Evolutionary conservation across 208 protist species (phyloP).

Genomic region (Leishmania lainsoni): DNA sequence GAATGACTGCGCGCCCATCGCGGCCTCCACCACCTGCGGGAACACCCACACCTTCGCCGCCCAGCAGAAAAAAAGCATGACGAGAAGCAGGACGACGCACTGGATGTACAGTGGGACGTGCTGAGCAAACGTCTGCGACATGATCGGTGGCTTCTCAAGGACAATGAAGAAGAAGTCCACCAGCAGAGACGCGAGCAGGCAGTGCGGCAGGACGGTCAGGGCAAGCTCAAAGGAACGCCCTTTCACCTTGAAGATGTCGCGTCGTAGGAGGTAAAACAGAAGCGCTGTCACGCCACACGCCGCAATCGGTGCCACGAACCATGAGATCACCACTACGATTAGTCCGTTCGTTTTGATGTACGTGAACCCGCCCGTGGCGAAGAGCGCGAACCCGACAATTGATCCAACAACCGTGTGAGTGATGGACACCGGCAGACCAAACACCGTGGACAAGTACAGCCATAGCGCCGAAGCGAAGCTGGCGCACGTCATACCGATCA

Average conservation of each 20-base stretch:
- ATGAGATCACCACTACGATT: conserved; percentile 72
- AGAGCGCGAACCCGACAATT: conserved; percentile 76
- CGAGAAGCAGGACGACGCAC: conserved; percentile 45
- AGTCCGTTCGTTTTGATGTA: conserved; percentile 59
- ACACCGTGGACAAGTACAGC: conserved; percentile 83
- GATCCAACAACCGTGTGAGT: conserved; percentile 85
- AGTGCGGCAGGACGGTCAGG: conserved; percentile 66
- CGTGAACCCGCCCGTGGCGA: conserved; percentile 49
- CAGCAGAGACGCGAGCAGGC: conserved; percentile 62
- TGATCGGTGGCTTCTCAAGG: conserved; percentile 75
- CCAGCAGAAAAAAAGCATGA: conserved; percentile 53
- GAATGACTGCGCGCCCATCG: conserved; percentile 43
- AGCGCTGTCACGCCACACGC: conserved; percentile 59
- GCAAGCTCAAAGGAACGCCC: conserved; percentile 65
- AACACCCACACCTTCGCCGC: conserved; percentile 38
- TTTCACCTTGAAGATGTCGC: conserved; percentile 64
- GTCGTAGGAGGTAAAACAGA: conserved; percentile 64
- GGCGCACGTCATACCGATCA: conserved; percentile 82
- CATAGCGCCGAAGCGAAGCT: conserved; percentile 69
- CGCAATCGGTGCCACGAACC: conserved; percentile 69
- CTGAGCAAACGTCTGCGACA: conserved; percentile 54
- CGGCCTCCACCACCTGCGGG: conserved; percentile 49
- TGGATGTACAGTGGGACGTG: conserved; percentile 54
- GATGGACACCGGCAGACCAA: conserved; percentile 83
- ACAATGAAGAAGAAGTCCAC: conserved; percentile 76